Evolutionary conservation across 805 yeast species (phyloP), one percentile per base, ranked within the genome.

Genomic region (Blastobotrys parvus): DNA sequence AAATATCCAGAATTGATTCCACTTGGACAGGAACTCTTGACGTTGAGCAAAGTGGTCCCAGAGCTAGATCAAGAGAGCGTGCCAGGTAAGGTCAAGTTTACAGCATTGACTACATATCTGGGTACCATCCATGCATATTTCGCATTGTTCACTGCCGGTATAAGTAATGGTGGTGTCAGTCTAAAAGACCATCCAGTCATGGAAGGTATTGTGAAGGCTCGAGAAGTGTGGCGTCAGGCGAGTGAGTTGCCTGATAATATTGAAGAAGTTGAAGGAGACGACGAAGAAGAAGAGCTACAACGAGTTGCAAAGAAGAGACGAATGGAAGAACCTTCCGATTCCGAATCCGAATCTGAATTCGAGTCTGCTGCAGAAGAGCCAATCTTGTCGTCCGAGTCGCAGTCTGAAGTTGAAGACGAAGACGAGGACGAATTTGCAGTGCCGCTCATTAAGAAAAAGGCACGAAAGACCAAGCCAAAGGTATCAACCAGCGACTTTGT

Each of bases 221-320:
- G 94, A 51, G 96, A 90, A 57, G 72, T 85, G 15, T 89, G 96
- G 95, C 75, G 92, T 58, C 89, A 83, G 55, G 95, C 94, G 3
- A 70, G 65, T 38, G 75, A 68, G 47, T 58, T 80, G 29, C 74
- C 72, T 11, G 69, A 56, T 29, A 25, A 35, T 3, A 15, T 7
- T 3, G 30, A 16, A 10, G 41, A 27, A 29, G 47, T 3, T 4
- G 50, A 35, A 17, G 42, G 39, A 2, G 50, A 39, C 11, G 52
- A 49, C 2, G 47, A 48, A 30, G 55, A 54, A 17, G 56, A 50
- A 5, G 54, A 54, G 25, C 55, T 55, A 15, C 47, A 45, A 13
- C 46, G 46, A 20, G 3, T 35, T 19, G 10, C 15, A 7, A 16
- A 31, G 35, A 16, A 31, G 16, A 17, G 21, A 5, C 4, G 11